Conservation (phyloP, 805 yeast species). For the Pichia exigua region DNA sequence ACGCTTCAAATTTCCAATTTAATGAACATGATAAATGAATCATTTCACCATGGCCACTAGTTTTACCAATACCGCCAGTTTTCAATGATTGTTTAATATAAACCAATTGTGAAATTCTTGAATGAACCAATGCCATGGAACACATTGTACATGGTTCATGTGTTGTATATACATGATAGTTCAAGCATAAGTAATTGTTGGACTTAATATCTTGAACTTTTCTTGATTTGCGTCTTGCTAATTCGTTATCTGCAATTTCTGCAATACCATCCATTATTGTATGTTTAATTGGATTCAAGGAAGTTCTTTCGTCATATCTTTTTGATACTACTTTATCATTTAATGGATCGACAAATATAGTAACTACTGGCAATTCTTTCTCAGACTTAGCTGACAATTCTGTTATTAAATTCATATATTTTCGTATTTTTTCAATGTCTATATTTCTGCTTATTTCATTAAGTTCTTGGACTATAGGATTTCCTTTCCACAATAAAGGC, state of each 20-base stretch:
- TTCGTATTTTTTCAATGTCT: conserved; percentile 37
- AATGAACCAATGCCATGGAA: conserved; percentile 90
- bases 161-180: conserved; percentile 73
- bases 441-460: conserved; percentile 35
- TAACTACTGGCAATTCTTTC: conserved; percentile 38
- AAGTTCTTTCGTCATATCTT: conserved; percentile 33
- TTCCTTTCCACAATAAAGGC: conserved; percentile 95
- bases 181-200: conserved; percentile 60
- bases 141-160: conserved; percentile 98
- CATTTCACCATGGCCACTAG: conserved; percentile 59
- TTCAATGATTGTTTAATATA: conserved; percentile 42
- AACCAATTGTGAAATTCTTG: conserved; percentile 64
- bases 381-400: conserved; percentile 3
- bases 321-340: conserved; percentile 34
- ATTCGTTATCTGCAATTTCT: conserved; percentile 51
- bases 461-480: conserved; percentile 66
- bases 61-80: conserved; percentile 50
- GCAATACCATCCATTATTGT: conserved; percentile 68
- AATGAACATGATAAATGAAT: conserved; percentile 68
- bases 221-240: conserved; percentile 27
- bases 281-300: conserved; percentile 53
- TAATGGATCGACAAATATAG: conserved; percentile 57
- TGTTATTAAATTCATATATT: conserved; percentile 26
- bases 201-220: conserved; percentile 4
- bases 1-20: conserved; percentile 75